These are phyloP conservation scores for Acorus gramineus DNA, from an alignment of 106 monocot species.

Conservation along the genomic window DNA sequence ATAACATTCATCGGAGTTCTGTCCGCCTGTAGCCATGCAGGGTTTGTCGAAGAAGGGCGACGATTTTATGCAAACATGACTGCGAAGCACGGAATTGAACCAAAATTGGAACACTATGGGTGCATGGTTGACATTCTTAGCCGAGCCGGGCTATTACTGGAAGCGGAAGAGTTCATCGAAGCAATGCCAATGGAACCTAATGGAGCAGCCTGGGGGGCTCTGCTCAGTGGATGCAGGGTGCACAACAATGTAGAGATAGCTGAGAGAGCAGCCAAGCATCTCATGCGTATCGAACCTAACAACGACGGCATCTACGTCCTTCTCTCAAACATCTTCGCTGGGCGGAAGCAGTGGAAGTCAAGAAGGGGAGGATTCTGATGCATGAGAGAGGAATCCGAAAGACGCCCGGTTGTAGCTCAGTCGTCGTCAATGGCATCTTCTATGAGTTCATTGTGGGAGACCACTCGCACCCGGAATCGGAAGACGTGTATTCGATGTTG, in stretches of 20 bases:
- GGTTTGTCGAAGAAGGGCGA: constrained; percentile 19
- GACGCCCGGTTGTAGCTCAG: constrained; percentile 14
- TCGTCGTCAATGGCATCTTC: constrained; percentile 17
- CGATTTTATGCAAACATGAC: constrained; percentile 10
- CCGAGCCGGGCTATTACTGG: constrained; percentile 11
- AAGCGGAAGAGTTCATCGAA: constrained; percentile 11
- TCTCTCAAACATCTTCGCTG: constrained; percentile 21
- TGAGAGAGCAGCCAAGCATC: constrained; percentile 9
- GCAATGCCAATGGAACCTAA: constrained; percentile 24
- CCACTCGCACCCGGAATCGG: too few species aligned
- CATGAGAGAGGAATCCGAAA: constrained; percentile 16
- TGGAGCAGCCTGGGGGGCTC: constrained; percentile 9
- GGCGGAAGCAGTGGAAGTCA: constrained; percentile 13
- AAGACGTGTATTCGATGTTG: constrained; percentile 7
- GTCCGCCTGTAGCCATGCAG: constrained; percentile 20
- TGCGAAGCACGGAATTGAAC: constrained; percentile 6
- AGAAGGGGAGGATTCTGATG: constrained; percentile 13
- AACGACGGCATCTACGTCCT: constrained; percentile 16
- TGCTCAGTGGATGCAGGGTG: constrained; percentile 21
- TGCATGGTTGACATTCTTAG: constrained; percentile 26
- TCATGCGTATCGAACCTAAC: constrained; percentile 11
- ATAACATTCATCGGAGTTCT: constrained; percentile 14
- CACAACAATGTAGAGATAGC: constrained; percentile 6
- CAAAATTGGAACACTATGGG: constrained; percentile 21
- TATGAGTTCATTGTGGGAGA: constrained; percentile 18